A percentile compares a stretch with the other conserved stretches of the same genome.
These are phyloP conservation scores for Sphaerostilbella broomeana DNA, from an alignment of 2,329 filamentous ascomycete species.

Conservation along the genomic window DNA sequence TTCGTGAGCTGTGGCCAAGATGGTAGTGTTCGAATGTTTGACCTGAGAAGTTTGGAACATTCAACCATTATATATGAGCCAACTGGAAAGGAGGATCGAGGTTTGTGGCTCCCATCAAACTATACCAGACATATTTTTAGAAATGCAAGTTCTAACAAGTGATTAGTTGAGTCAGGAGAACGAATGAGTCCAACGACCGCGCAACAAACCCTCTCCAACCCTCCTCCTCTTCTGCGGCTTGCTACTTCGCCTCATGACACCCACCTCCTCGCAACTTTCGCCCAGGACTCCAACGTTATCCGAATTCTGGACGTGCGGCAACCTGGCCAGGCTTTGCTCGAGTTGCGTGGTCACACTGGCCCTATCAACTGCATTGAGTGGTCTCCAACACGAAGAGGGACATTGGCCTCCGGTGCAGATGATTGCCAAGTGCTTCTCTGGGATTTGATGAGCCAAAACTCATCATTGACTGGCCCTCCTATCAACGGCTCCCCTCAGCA, in stretches of 20 bases:
- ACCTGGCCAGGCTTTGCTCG: constrained; percentile 87
- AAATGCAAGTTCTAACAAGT: constrained; percentile 15
- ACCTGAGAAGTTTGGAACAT: constrained; percentile 90
- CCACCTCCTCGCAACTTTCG: constrained; percentile 94
- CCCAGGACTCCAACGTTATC: constrained; percentile 84
- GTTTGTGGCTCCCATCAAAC: constrained; percentile 41
- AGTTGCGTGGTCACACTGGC: constrained; percentile 81
- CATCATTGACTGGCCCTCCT: constrained; percentile 35
- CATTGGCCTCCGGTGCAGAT: constrained; percentile 85
- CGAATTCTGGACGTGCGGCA: constrained; percentile 94
- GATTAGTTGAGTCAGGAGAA: constrained; percentile 42
- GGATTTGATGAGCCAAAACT: constrained; percentile 69
- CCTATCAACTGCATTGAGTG: constrained; percentile 91
- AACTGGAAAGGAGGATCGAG: constrained; percentile 72
- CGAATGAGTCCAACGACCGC: constrained; percentile 68
- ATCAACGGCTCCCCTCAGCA: constrained; percentile 44
- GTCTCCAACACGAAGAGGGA: constrained; percentile 80
- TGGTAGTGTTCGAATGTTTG: constrained; percentile 97
- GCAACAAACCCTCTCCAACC: constrained; percentile 69
- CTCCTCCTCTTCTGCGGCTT: constrained; percentile 70
- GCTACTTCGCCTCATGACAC: constrained; percentile 92
- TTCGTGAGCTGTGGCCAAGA: constrained; percentile 98
- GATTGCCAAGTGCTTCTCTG: constrained; percentile 88
- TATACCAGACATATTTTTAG: background rate
- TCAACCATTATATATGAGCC: constrained; percentile 99